Conservation (phyloP, 2,329 filamentous ascomycete genomes). For the Fusarium haematococcum region DNA sequence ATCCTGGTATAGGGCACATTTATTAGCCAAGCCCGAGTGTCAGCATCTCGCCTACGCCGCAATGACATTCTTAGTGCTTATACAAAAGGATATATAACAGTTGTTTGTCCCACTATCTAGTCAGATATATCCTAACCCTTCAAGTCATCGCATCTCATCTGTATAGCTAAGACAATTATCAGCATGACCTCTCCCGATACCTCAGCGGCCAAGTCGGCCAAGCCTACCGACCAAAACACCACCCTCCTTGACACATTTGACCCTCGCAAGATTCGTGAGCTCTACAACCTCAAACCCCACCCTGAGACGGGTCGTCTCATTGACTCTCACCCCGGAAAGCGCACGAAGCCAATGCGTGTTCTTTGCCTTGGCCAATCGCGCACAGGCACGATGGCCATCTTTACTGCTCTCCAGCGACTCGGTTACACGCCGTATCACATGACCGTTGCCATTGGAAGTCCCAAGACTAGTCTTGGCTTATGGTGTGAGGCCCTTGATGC, state of each 20-base stretch:
- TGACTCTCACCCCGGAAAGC: slow-evolving; percentile 24
- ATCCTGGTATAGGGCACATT: not conserved
- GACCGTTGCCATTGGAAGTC: slow-evolving; percentile 7
- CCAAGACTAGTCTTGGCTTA: slow-evolving; percentile 19
- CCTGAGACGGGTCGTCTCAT: slow-evolving; percentile 27
- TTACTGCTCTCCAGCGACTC: slow-evolving; percentile 17
- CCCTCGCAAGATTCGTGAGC: not conserved
- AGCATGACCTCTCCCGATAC: not conserved
- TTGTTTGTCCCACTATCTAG: not conserved
- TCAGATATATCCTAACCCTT: not conserved
- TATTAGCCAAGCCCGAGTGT: not conserved
- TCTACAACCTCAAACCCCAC: slow-evolving; percentile 29
- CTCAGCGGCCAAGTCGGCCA: not conserved
- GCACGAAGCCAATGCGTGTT: slow-evolving; percentile 28
- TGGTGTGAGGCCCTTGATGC: slow-evolving; percentile 37
- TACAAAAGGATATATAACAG: not conserved
- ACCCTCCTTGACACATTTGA: not conserved
- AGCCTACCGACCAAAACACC: not conserved
- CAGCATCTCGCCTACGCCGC: not conserved
- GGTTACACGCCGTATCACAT: slow-evolving; percentile 33
- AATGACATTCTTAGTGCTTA: not conserved
- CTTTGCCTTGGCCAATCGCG: slow-evolving; percentile 32
- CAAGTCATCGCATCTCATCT: not conserved
- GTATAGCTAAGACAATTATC: too few relatives aligned
- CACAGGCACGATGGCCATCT: slow-evolving; percentile 14